Evolutionary conservation across 352 stramenopile species (phyloP), one percentile per base, ranked within the genome.

Genomic region (Pythium folliculosum): DNA sequence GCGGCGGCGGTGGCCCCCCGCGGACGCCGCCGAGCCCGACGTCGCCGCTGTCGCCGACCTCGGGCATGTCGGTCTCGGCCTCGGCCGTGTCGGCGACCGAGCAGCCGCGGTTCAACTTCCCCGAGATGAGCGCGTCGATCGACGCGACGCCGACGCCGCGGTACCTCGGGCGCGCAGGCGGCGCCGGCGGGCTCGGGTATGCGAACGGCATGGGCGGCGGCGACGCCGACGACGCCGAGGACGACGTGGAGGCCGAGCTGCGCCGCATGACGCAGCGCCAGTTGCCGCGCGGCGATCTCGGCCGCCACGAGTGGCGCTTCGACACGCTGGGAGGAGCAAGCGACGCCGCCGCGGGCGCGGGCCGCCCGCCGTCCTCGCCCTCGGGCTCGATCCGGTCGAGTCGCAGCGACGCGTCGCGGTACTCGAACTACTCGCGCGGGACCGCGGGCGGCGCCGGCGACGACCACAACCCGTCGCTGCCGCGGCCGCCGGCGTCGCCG

Each of bases 51-150:
- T 90, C 82, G 55, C 86, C 87, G 21, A 84, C 87, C 35, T 95
- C 87, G 13, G 82, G 72, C 37, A 78, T 82, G 53, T 91, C 86
- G 63, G 76, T 94, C 49, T 95, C 87, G 23, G 83, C 80, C 44
- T 94, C 85, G 13, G 83, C 85, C 12, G 82, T 95, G 27, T 95
- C 87, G 0, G 87, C 87, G 30, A 95, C 87, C 1, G 82, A 91
- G 58, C 81, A 89, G 52, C 81, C 80, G 38, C 82, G 83, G 47
- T 90, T 85, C 65, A 69, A 73, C 30, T 94, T 91, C 49, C 77
- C 84, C 1, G 87, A 95, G 69, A 92, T 87, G 78, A 93, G 84
- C 47, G 84, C 87, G 12, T 95, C 87, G 4, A 81, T 94, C 54
- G 84, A 94, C 37, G 84, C 84, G 0, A 94, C 87, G 6, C 85